phyloP scores from a whole-genome alignment of 208 protist genomes.

The Balamuthia mandrillaris region DNA sequence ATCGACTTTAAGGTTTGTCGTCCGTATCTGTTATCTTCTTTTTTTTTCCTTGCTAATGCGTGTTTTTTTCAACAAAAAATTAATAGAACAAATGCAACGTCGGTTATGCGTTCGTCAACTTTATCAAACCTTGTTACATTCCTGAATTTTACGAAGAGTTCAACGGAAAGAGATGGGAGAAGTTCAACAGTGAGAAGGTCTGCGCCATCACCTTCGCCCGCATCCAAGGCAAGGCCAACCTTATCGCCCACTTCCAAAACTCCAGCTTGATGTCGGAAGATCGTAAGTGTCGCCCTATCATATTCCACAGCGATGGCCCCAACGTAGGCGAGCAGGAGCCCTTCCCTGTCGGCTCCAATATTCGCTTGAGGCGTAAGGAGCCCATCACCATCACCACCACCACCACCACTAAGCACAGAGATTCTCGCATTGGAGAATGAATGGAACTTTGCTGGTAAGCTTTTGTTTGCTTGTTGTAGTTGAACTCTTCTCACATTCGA shows the following conservation, averaged over 20 bases:
- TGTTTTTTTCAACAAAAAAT: background rate
- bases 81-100: conserved; percentile 70
- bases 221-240: conserved; percentile 66
- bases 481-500: too few relatives aligned
- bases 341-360: conserved; percentile 16
- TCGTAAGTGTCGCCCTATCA: conserved; percentile 6
- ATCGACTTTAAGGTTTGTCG: conserved; percentile 73
- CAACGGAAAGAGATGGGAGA: conserved; percentile 56
- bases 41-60: background rate
- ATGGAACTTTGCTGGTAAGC: too few relatives aligned
- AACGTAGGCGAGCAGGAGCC: conserved; percentile 2
- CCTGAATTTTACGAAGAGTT: conserved; percentile 57
- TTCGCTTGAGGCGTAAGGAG: background rate
- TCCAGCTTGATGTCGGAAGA: conserved; percentile 6
- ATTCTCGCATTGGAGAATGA: too few relatives aligned
- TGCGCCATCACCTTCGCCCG: conserved; percentile 68
- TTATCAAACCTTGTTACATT: conserved; percentile 52
- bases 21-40: background rate
- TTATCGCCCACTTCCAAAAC: conserved; percentile 25
- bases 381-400: too few relatives aligned
- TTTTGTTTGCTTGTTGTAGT: too few relatives aligned
- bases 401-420: too few relatives aligned
- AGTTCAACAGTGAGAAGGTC: conserved; percentile 67
- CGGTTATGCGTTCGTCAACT: conserved; percentile 80
- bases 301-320: conserved; percentile 29